Evolutionary conservation across 495 filamentous ascomycete genomes (phyloP).

Genomic region (Aspergillus indologenus): DNA sequence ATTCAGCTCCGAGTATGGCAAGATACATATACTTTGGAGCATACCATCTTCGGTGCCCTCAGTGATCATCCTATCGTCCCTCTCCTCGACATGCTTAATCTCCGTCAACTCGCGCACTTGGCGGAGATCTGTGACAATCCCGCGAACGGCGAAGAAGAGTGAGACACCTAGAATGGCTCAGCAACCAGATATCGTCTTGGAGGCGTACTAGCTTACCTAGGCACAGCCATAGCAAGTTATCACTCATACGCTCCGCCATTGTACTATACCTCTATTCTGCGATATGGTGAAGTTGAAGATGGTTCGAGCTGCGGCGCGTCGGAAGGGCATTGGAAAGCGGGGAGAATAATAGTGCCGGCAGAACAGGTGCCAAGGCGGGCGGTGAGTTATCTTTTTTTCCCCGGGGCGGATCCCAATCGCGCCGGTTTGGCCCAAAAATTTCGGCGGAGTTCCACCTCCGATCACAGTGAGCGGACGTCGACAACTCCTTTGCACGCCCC

Average conservation of each 20-base stretch:
- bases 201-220: slow-evolving; percentile 29
- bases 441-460: slow-evolving; percentile 15
- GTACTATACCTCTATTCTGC: not conserved
- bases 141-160: slow-evolving; percentile 45
- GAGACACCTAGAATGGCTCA: slow-evolving; percentile 36
- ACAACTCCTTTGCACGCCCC: slow-evolving; percentile 1
- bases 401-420: slow-evolving; percentile 16
- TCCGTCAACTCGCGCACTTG: slow-evolving; percentile 48
- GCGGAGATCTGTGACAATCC: slow-evolving; percentile 44
- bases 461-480: not conserved
- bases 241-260: slow-evolving; percentile 43
- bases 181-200: not conserved
- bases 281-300: not conserved
- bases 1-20: slow-evolving; percentile 1
- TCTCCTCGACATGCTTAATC: slow-evolving; percentile 47
- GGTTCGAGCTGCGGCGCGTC: not conserved
- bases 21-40: not conserved
- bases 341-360: slow-evolving; percentile 25
- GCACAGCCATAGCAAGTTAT: slow-evolving; percentile 44
- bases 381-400: slow-evolving; percentile 36
- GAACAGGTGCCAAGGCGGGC: slow-evolving; percentile 31
- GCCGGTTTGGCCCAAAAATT: slow-evolving; percentile 24
- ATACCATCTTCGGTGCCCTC: slow-evolving; percentile 49
- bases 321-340: slow-evolving; percentile 27
- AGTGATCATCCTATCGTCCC: slow-evolving; percentile 44